Conservation (phyloP, 2,329 filamentous ascomycete species). For the Fusarium sp. region DNA sequence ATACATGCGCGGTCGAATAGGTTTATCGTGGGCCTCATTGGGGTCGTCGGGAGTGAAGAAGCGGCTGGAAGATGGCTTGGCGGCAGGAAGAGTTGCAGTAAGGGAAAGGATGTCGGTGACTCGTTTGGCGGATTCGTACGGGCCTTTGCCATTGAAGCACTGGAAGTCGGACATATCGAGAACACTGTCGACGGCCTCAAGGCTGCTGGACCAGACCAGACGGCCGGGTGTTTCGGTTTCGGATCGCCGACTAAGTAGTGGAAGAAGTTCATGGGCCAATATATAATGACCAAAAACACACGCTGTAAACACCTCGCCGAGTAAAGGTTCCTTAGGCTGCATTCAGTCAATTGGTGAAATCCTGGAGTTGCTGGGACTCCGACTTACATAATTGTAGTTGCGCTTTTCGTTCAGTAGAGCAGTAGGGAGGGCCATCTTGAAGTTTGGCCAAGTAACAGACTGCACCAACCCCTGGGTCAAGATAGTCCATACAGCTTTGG, state of each 20-base stretch:
- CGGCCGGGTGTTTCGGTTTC: slow-evolving; percentile 61
- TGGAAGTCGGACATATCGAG: slow-evolving; percentile 80
- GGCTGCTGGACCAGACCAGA: slow-evolving; percentile 86
- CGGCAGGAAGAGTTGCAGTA: slow-evolving; percentile 72
- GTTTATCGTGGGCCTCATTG: slow-evolving; percentile 32
- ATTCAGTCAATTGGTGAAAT: background rate
- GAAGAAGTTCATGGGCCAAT: slow-evolving; percentile 80
- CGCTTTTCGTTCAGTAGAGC: slow-evolving; percentile 52
- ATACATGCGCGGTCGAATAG: slow-evolving; percentile 69
- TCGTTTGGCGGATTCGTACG: slow-evolving; percentile 90
- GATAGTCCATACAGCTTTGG: slow-evolving; percentile 60
- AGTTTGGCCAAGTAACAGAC: slow-evolving; percentile 78
- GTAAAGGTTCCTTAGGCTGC: slow-evolving; percentile 62
- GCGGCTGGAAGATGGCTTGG: slow-evolving; percentile 61
- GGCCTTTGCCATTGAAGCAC: slow-evolving; percentile 64
- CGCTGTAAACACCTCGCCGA: slow-evolving; percentile 87
- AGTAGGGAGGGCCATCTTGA: slow-evolving; percentile 69
- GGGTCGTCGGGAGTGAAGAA: slow-evolving; percentile 59
- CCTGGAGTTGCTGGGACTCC: background rate
- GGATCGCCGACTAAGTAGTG: slow-evolving; percentile 67
- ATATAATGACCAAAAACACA: slow-evolving; percentile 97
- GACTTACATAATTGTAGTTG: slow-evolving; percentile 47
- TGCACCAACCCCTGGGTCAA: slow-evolving; percentile 69
- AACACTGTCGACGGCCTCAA: slow-evolving; percentile 68
- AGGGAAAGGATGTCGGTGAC: slow-evolving; percentile 85